Base-by-base conservation (phyloP, 1,284 basidiomycete species). In the Heterobasidion irregulare region DNA sequence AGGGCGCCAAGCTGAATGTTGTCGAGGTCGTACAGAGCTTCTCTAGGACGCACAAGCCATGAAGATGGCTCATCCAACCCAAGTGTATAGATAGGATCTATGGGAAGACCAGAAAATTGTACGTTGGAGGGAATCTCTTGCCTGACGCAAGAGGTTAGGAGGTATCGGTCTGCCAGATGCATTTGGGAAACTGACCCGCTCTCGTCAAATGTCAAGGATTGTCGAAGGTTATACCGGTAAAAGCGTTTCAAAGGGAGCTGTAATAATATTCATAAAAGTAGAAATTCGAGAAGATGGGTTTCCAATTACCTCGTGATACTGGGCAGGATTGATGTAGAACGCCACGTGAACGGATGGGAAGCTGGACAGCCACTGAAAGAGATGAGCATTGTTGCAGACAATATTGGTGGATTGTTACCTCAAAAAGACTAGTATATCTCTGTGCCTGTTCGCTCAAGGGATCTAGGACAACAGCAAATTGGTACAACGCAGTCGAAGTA, bases 221-320 rank as follows among this genome's bases (percentile, higher is more conserved):
- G 74, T 1, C 78, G 70, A 2, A 94, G 72, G 50, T 83, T 85
- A 64, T 86, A 92, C 3, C 92, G 86, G 68, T 97, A 98, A 74
- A 98, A 99, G n/a, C 89, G 80, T 70, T 96, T 97, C 46, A 98
- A 72, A 1, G 94, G 94, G 47, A 98, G 73, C 91, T 94, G 57
- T 18, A 19, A 9, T 7, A 8, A 1, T 36, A 36, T 16, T 47
- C 0, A 2, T 51, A 18, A 32, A 45, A 15, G 16, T 15, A 16
- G 52, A 6, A 32, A 12, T 10, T 45, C 51, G 26, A 18, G 49
- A 55, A 47, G 16, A 34, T 5, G 6, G 5, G 26, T 26, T 26
- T 26, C 5, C 19, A 8, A 13, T 32, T 59, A 92, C 89, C 70
- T 97, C 92, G 7, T 74, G 64, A 53, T 81, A 77, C 26, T 71